Evolutionary conservation across 257 asterid genomes (phyloP), one percentile per base, ranked within the genome.

Genomic region (Linderniella brevidens): DNA sequence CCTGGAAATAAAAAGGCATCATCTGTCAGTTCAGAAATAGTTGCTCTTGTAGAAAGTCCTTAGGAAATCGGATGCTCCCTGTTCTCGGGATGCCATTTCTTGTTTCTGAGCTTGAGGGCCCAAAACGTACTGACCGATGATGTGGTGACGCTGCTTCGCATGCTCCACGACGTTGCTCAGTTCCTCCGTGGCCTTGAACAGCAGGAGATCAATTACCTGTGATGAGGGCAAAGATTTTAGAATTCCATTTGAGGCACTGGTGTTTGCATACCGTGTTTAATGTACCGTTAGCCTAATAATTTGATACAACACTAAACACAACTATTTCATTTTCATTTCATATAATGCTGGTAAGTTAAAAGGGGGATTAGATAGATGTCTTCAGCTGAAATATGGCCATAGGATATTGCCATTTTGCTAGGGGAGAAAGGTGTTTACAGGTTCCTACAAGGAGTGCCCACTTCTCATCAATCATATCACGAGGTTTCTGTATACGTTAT

Each of bases 61-160:
- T n/a, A 88, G 76, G 71, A 74, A 88, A 52, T 70, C 58, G 3
- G 95, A 84, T 41, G 41, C 40, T 37, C 76, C 82, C 43, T 66
- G 76, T 32, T 72, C 93, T 71, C 76, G 65, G 48, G 61, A 12
- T 29, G 58, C 77, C 37, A 39, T 40, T 39, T 70, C 80, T 57
- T 76, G 80, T 52, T 48, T 55, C 5, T 58, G 55, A 9, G 65
- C 86, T 32, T 68, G 60, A 39, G 64, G 68, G 15, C 79, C 70
- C 32, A 81, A 49, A 37, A 80, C 75, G 54, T 84, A 88, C 55
- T 84, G 95, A 13, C 97, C 97, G 37, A 88, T 35, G 46, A 88
- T 60, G 68, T 83, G 97, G 66, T 88, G 97, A 61, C 97, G 72
- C 68, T 88, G 97, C 74, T 88, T 88, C 37, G 97, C 52, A 12